Evolutionary conservation across 169 alveolate species (phyloP).

Genomic region (Haemoproteus tartakovskyi): DNA sequence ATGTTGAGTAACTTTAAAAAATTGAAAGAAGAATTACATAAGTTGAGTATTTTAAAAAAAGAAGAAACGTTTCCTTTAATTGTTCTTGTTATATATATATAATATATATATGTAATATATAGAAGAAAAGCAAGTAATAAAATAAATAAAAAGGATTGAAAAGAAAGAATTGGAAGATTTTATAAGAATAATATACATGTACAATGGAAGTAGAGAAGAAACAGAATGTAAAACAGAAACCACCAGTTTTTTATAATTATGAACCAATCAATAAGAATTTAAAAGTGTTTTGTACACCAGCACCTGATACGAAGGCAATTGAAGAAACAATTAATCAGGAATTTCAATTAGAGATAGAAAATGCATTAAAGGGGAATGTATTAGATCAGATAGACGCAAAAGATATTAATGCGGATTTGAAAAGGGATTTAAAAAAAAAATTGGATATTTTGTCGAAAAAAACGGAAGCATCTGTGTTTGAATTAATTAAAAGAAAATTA

Average conservation of each 20-base stretch:
- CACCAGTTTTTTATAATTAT: constrained; percentile 72
- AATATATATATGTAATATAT: no score
- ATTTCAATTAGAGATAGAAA: constrained; percentile 50
- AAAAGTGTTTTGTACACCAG: constrained; percentile 61
- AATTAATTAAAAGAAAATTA: constrained; percentile 72
- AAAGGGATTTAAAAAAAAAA: constrained; percentile 79
- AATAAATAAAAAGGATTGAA: no score
- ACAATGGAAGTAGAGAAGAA: constrained; percentile 30
- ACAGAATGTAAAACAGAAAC: constrained; percentile 30
- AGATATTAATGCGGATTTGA: constrained; percentile 77
- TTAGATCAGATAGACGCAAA: constrained; percentile 71
- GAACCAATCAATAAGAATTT: constrained; percentile 66
- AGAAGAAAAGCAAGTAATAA: no score
- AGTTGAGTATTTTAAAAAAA: no score
- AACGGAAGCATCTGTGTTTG: constrained; percentile 80
- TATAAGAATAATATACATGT: no score
- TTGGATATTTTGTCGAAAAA: constrained; percentile 69
- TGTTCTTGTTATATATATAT: no score
- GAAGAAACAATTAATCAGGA: constrained; percentile 67
- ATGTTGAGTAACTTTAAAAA: no score
- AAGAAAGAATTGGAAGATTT: no score
- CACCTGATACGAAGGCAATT: constrained; percentile 69
- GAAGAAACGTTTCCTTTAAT: no score
- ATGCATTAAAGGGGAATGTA: constrained; percentile 65
- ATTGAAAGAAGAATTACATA: no score